Conservation (phyloP, 352 stramenopile genomes). For the Phytophthora pseudosyringae region DNA sequence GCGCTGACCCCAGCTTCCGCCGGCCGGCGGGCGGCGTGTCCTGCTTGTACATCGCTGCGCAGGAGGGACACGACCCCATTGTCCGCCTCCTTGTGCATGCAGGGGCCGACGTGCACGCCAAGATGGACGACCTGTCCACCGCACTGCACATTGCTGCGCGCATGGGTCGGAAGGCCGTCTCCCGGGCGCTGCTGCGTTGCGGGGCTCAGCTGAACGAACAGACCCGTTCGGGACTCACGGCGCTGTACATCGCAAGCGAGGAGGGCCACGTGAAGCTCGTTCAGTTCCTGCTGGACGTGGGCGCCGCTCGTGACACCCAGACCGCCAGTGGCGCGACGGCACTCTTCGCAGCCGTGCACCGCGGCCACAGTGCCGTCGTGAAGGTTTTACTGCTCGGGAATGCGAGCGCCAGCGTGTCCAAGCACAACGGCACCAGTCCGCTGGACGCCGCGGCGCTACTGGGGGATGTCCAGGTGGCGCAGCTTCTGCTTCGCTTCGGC, state of each 20-base stretch:
- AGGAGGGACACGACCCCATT: constrained; percentile 75
- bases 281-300: constrained; percentile 54
- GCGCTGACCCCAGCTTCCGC: constrained; percentile 71
- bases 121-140: constrained; percentile 82
- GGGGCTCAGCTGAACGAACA: constrained; percentile 70
- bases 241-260: constrained; percentile 86
- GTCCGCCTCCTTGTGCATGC: constrained; percentile 59
- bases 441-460: constrained; percentile 75
- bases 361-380: constrained; percentile 63
- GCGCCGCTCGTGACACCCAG: constrained; percentile 51
- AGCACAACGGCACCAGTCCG: constrained; percentile 76
- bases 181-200: constrained; percentile 52
- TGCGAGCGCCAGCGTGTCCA: constrained; percentile 60
- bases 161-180: constrained; percentile 75
- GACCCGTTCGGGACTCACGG: constrained; percentile 79
- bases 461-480: constrained; percentile 63
- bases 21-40: constrained; percentile 70
- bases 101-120: constrained; percentile 61
- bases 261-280: constrained; percentile 78
- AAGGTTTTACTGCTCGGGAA: constrained; percentile 60
- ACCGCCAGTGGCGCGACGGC: constrained; percentile 67
- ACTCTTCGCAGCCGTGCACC: constrained; percentile 82
- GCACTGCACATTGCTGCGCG: constrained; percentile 81
- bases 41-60: constrained; percentile 80
- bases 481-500: constrained; percentile 70